Base-by-base conservation (phyloP, 768 basidiomycete genomes). In the Pleurotus pulmonarius region DNA sequence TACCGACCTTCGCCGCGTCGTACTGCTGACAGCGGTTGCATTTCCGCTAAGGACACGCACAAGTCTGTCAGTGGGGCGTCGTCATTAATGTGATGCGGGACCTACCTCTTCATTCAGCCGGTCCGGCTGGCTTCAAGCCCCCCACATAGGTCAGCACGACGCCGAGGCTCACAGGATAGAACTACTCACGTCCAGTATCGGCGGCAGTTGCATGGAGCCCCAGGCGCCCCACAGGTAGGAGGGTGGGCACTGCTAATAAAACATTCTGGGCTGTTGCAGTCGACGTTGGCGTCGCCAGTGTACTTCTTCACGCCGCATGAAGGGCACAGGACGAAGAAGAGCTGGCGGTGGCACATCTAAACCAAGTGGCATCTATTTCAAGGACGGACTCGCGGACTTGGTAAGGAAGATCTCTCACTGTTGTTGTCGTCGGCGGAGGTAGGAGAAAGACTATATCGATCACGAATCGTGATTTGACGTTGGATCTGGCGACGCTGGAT, bases 321-420 rank as follows among this genome's bases (percentile, higher is more conserved):
- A 29, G 64, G 66, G 60, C 75, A 79, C 63, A 73, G 77, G 56
- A 66, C 69, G 68, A 87, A 81, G 61, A 70, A 74, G 63, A 88
- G 79, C 51, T 72, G 74, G 60, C 85, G 79, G 68, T 83, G 81
- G 73, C 87, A 90, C 87, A 90, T 89, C 57, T 61, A 39, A 37
- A 55, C 44, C 46, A 58, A 52, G 53, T 34, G 40, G 56, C 45
- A 25, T 63, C 61, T 63, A 58, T 60, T 61, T 66, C 49, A 60
- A 56, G 22, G 39, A 29, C 20, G 61, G 53, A 24, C 41, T 68
- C 65, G 59, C 65, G 66, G 62, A 67, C 60, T 66, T 64, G 56
- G 46, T 46, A 49, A 55, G 55, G 41, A 57, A 55, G 56, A 52
- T 53, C 60, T 68, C 67, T 70, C 71, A 67, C 67, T 59, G 60